Percentiles rank a stretch among this genome's conserved stretches.
phyloP scores from a whole-genome alignment of 1,284 basidiomycete genomes.

The Ceratobasidium theobromae region DNA sequence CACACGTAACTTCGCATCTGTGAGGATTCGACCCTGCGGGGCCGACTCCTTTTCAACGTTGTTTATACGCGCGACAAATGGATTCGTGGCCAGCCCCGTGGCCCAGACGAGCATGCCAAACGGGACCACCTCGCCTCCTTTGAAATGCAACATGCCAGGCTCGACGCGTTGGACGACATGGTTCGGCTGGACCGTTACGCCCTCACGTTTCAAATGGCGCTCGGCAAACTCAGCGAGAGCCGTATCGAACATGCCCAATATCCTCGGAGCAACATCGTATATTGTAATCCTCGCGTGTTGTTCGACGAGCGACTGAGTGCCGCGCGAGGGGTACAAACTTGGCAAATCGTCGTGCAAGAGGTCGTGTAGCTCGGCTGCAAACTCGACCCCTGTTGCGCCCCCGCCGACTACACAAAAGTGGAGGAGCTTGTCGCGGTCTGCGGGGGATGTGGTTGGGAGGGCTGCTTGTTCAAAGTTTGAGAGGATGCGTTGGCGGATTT shows the following conservation, averaged over 20 bases:
- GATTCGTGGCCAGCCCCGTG: slow-evolving; percentile 79
- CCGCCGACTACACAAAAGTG: slow-evolving; percentile 79
- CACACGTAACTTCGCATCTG: slow-evolving; percentile 26
- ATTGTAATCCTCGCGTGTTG: slow-evolving; percentile 67
- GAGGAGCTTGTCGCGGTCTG: slow-evolving; percentile 65
- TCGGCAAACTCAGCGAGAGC: slow-evolving; percentile 71
- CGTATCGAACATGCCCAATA: slow-evolving; percentile 77
- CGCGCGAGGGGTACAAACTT: slow-evolving; percentile 52
- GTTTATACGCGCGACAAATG: slow-evolving; percentile 63
- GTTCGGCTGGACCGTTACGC: slow-evolving; percentile 72
- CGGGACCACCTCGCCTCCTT: slow-evolving; percentile 53
- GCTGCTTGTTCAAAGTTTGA: slow-evolving; percentile 78
- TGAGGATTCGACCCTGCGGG: slow-evolving; percentile 54
- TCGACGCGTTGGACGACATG: slow-evolving; percentile 81
- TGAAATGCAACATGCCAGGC: slow-evolving; percentile 23
- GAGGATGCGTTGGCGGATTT: slow-evolving; percentile 72
- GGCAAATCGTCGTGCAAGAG: slow-evolving; percentile 74
- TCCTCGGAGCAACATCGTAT: slow-evolving; percentile 79
- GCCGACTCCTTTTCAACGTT: slow-evolving; percentile 62
- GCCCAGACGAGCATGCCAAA: slow-evolving; percentile 86
- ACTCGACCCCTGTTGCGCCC: slow-evolving; percentile 67
- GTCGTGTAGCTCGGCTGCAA: slow-evolving; percentile 85
- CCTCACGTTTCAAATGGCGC: slow-evolving; percentile 73
- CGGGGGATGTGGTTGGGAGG: slow-evolving; percentile 65
- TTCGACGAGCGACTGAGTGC: slow-evolving; percentile 51